Conservation (phyloP, 495 filamentous ascomycete species). For the Daldinia vernicosa region DNA sequence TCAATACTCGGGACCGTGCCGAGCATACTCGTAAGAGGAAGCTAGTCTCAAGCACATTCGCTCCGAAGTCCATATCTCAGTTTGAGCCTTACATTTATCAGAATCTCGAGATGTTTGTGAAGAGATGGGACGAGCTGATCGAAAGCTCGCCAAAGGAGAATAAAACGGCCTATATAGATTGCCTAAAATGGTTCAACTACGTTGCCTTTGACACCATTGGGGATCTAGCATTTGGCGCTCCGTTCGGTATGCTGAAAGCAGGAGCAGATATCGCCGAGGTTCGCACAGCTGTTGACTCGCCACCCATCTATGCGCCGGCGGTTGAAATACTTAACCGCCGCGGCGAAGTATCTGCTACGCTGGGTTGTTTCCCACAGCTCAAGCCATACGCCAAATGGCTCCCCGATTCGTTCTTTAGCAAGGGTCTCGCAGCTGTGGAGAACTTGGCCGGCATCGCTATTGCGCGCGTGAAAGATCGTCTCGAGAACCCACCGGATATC, state of each 20-base stretch:
- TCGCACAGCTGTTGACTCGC: constrained; percentile 58
- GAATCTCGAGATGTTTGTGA: constrained; percentile 79
- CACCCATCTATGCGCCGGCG: constrained; percentile 68
- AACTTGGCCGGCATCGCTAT: constrained; percentile 79
- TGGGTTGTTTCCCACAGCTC: constrained; percentile 67
- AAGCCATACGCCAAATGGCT: constrained; percentile 72
- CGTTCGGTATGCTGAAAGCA: constrained; percentile 69
- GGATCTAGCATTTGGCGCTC: constrained; percentile 68
- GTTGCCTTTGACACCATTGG: constrained; percentile 94
- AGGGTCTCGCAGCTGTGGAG: constrained; percentile 70
- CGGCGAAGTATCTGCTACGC: constrained; percentile 71
- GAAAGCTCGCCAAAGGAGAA: constrained; percentile 36
- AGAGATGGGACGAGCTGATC: constrained; percentile 72
- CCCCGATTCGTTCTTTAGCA: constrained; percentile 73
- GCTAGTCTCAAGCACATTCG: constrained; percentile 87
- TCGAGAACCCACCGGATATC: constrained; percentile 69
- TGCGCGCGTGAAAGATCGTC: constrained; percentile 77
- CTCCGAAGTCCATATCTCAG: constrained; percentile 78
- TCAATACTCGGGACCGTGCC: constrained; percentile 85
- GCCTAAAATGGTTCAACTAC: constrained; percentile 93
- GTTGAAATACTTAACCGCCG: constrained; percentile 76
- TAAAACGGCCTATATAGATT: constrained; percentile 69
- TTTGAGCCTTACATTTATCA: constrained; percentile 90
- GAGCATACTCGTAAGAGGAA: constrained; percentile 93
- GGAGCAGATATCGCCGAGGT: constrained; percentile 68